Conservation (phyloP, 2,329 filamentous ascomycete species). For the Fusarium mundagurra region DNA sequence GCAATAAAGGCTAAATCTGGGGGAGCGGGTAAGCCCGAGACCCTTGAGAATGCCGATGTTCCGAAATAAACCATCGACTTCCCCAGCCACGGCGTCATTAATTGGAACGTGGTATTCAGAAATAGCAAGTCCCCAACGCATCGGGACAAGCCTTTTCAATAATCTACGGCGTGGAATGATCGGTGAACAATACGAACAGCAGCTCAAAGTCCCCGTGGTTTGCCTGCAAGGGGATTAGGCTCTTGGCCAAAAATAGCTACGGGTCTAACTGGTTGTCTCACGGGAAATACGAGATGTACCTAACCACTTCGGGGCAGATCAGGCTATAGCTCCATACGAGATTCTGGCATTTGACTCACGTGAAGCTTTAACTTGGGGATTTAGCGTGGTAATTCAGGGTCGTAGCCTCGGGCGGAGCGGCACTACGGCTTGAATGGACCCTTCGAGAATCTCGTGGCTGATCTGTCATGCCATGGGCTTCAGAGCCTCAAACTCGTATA, state of each 20-base stretch:
- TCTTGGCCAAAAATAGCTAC: conserved; percentile 1
- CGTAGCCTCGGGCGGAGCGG: background rate
- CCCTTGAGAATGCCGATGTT: background rate
- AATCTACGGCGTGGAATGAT: conserved; percentile 11
- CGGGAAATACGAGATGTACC: conserved; percentile 11
- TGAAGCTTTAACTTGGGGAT: background rate
- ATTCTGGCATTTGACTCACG: background rate
- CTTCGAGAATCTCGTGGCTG: conserved; percentile 1
- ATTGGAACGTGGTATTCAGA: background rate
- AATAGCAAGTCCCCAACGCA: background rate
- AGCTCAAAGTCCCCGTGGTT: background rate
- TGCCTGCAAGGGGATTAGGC: background rate
- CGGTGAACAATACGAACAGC: conserved; percentile 8
- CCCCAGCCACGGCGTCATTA: conserved; percentile 3
- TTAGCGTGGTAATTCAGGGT: background rate
- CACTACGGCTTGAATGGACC: background rate
- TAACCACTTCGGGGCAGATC: background rate
- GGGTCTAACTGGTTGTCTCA: background rate
- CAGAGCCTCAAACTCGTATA: conserved; percentile 1
- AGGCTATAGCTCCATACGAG: background rate
- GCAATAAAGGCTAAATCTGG: conserved; percentile 7
- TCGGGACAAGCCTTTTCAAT: conserved; percentile 6
- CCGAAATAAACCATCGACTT: background rate
- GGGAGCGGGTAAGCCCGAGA: conserved; percentile 16
- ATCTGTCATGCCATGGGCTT: background rate